A percentile compares a stretch with the other conserved stretches of the same genome.
Evolutionary conservation across 257 asterid species (phyloP).

Genomic region (Fraxinus quadrangulata): DNA sequence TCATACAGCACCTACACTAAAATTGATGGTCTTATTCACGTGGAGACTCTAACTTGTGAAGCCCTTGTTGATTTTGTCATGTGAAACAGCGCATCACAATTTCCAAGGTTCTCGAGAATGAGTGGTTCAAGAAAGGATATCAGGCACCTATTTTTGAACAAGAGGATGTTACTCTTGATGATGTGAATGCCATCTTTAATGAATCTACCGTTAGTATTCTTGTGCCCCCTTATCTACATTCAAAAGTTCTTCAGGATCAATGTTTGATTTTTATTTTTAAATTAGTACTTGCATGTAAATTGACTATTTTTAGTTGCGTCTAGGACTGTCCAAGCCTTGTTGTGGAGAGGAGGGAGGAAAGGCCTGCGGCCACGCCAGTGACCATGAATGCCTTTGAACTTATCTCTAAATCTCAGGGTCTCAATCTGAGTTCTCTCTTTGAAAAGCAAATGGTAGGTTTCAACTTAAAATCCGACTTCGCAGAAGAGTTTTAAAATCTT

Average conservation of each 20-base stretch:
- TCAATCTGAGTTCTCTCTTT: slow-evolving; percentile 81
- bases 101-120: slow-evolving; percentile 71
- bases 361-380: slow-evolving; percentile 56
- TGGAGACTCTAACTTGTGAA: not conserved
- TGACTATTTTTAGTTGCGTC: not conserved
- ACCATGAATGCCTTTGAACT: slow-evolving; percentile 96
- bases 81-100: slow-evolving; percentile 72
- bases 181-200: slow-evolving; percentile 70
- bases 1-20: not conserved
- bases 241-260: not conserved
- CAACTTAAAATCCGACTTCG: not conserved
- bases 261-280: too few species aligned
- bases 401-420: slow-evolving; percentile 96
- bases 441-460: slow-evolving; percentile 82
- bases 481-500: not conserved
- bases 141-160: slow-evolving; percentile 69
- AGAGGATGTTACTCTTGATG: slow-evolving; percentile 79
- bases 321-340: slow-evolving; percentile 77
- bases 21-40: not conserved
- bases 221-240: not conserved
- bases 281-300: slow-evolving; percentile 31
- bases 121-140: slow-evolving; percentile 97
- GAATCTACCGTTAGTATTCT: slow-evolving; percentile 56
- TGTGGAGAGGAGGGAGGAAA: slow-evolving; percentile 80
- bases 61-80: slow-evolving; percentile 5